A percentile compares a stretch with the other conserved stretches of the same genome.
These are phyloP conservation scores for Aciculosporium take DNA, from an alignment of 2,329 filamentous ascomycete species.

Conservation along the genomic window DNA sequence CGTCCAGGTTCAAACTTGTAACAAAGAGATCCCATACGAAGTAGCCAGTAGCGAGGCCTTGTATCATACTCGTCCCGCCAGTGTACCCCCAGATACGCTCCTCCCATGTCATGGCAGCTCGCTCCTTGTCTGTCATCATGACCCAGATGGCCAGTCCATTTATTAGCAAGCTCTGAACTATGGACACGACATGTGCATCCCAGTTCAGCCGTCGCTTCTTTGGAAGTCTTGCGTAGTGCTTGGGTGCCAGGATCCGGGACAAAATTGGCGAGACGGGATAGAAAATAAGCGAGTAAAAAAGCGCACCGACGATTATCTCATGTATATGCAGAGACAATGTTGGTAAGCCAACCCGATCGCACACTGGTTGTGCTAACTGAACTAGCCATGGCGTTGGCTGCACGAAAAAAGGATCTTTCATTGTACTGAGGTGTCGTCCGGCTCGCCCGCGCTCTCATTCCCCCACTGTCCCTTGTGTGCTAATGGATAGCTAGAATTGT, in stretches of 20 bases:
- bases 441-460: not conserved
- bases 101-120: constrained; percentile 49
- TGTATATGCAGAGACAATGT: constrained; percentile 65
- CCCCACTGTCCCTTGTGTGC: no score
- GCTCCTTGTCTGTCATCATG: constrained; percentile 54
- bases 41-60: constrained; percentile 65
- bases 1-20: constrained; percentile 50
- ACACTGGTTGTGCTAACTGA: constrained; percentile 46
- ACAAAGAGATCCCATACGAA: constrained; percentile 72
- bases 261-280: constrained; percentile 51
- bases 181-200: constrained; percentile 77
- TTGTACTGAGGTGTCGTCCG: constrained; percentile 19
- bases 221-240: constrained; percentile 48
- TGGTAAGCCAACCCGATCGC: constrained; percentile 45
- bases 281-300: constrained; percentile 56
- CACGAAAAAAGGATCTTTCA: constrained; percentile 62
- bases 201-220: constrained; percentile 58
- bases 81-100: constrained; percentile 68
- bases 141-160: constrained; percentile 60
- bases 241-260: constrained; percentile 46
- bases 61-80: constrained; percentile 55
- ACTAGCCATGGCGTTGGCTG: constrained; percentile 43
- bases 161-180: constrained; percentile 62
- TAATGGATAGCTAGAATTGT: no score
- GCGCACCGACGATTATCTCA: constrained; percentile 53